These are phyloP conservation scores for Cercospora beticola DNA, from an alignment of 2,329 filamentous ascomycete species.

Conservation along the genomic window DNA sequence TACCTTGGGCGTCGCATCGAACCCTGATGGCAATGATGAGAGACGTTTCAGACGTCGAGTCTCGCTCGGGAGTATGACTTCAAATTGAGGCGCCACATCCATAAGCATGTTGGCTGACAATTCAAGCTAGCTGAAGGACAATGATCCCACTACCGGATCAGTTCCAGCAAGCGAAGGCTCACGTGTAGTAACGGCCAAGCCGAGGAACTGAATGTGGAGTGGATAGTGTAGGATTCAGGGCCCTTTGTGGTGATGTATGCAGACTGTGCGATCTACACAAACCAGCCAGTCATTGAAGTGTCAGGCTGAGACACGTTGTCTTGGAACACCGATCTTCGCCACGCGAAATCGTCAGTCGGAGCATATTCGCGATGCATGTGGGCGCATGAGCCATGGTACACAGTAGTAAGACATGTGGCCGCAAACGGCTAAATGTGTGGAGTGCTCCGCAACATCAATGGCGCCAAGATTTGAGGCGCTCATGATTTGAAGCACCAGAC, in stretches of 20 bases:
- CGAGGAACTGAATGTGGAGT: neutral
- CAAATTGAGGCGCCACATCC: slow-evolving; percentile 6
- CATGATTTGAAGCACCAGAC: slow-evolving; percentile 5
- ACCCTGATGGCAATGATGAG: slow-evolving; percentile 1
- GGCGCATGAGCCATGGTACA: slow-evolving; percentile 9
- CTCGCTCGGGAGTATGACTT: slow-evolving; percentile 3
- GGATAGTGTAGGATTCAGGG: neutral
- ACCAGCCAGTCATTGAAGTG: slow-evolving; percentile 1
- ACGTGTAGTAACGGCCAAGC: neutral
- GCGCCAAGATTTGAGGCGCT: slow-evolving; percentile 6
- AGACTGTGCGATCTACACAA: slow-evolving; percentile 6
- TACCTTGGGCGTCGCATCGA: neutral
- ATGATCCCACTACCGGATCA: slow-evolving; percentile 8
- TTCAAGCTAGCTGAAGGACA: slow-evolving; percentile 5
- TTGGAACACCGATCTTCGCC: neutral
- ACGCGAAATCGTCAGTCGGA: slow-evolving; percentile 5
- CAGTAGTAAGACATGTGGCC: slow-evolving; percentile 11
- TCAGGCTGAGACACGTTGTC: slow-evolving; percentile 5
- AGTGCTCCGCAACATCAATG: slow-evolving; percentile 5
- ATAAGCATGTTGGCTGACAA: slow-evolving; percentile 6
- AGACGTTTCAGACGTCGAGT: slow-evolving; percentile 2
- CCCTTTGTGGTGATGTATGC: slow-evolving; percentile 4
- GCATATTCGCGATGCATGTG: slow-evolving; percentile 6
- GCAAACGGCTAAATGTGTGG: slow-evolving; percentile 6
- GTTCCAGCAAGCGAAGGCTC: neutral